Base-by-base conservation (phyloP, 2,329 filamentous ascomycete species). In the Seiridium unicorne region DNA sequence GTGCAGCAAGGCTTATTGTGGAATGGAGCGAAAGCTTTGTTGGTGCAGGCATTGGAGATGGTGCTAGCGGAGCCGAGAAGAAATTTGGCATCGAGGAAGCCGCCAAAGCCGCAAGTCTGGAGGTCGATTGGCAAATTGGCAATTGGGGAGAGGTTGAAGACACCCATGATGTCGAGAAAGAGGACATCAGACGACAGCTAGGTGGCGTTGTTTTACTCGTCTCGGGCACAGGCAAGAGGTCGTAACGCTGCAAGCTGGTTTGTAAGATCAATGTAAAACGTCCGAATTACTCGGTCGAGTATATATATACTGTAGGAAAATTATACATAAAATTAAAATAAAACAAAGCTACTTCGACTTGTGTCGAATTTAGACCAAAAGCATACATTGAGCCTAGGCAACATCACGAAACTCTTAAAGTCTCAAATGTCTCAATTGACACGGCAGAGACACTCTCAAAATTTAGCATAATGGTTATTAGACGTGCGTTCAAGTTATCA, bases 131-230 rank as follows among this genome's bases (percentile, higher is more conserved):
- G 89, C 95, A 99, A 83, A 96, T 89, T 1, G 80, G 84, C 35
- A 88, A 90, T 76, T 98, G 95, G 94, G 95, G 95, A 7, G 93
- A 97, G 80, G 95, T 99, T 1, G 95, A 99, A 74, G 93, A 99
- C 76, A 97, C 93, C 35, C 95, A 99, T 76, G 95, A 99, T 79
- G 95, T 99, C 1, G 90, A 96, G 69, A 91, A 89, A 74, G 94
- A 96, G 75, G 95, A 99, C 75, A 68, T 98, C 65, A 85, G 87
- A 71, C 84, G 94, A 69, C 95, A 98, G 77, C 78, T 98, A 61
- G 95, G 94, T 11, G 96, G 92, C 72, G 91, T 92, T 9, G 83
- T 97, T 13, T 72, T 98, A 69, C 77, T 98, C 55, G 90, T 97
- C 8, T 88, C 86, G 59, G 90, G 90, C 1, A 79, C 75, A 5